Conservation (phyloP, 768 basidiomycete species). For the Termitomyces sp. region DNA sequence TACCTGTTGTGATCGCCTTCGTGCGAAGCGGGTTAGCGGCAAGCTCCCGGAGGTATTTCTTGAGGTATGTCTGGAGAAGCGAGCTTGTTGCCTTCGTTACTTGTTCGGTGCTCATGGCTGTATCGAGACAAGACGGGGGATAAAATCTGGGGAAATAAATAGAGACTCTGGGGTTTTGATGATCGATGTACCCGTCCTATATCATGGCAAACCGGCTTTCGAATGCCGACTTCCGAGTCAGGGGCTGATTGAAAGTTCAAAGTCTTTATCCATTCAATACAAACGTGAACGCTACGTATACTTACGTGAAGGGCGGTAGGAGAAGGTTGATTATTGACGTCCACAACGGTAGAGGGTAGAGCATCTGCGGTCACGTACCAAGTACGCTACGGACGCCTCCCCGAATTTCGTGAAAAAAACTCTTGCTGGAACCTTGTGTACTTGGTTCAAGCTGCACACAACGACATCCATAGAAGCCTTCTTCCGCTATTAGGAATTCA, state of each 20-base stretch:
- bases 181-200: slow-evolving; percentile 2
- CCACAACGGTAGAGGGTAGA: no score
- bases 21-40: slow-evolving; percentile 69
- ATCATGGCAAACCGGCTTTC: slow-evolving; percentile 1
- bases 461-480: no score
- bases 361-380: no score
- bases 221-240: slow-evolving; percentile 10
- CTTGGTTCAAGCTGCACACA: no score
- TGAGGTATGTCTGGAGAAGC: slow-evolving; percentile 63
- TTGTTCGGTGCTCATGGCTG: slow-evolving; percentile 34
- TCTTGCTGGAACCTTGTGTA: no score
- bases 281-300: no score
- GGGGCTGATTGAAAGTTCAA: neutral
- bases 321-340: no score
- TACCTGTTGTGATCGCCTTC: slow-evolving; percentile 74
- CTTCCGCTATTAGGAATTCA: no score
- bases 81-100: slow-evolving; percentile 29
- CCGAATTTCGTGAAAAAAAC: no score
- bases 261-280: no score
- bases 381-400: no score
- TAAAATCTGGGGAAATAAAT: neutral
- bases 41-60: slow-evolving; percentile 68
- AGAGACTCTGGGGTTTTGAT: neutral
- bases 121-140: slow-evolving; percentile 5
- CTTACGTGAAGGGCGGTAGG: no score